Conservation (phyloP, 139 green algal genomes). For the Pedinophyceae sp. region DNA sequence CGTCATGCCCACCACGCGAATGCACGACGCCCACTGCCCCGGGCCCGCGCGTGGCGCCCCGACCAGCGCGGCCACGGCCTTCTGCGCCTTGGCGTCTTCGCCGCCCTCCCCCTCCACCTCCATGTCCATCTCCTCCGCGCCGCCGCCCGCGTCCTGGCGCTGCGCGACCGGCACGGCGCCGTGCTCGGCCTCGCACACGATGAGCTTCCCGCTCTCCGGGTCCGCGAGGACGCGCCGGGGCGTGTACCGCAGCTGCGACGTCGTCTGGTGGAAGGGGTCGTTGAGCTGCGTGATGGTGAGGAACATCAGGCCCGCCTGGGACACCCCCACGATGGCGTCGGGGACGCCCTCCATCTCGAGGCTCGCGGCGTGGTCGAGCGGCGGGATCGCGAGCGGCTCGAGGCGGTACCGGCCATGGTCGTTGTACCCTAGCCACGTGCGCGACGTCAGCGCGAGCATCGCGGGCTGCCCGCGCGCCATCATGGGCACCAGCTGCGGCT, state of each 20-base stretch:
- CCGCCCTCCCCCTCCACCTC: not conserved
- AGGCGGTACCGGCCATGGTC: slow-evolving; percentile 77
- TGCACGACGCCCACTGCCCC: slow-evolving; percentile 77
- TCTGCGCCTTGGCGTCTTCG: not conserved
- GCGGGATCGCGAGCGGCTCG: slow-evolving; percentile 77
- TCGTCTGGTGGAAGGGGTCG: slow-evolving; percentile 78
- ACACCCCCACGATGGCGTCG: slow-evolving; percentile 91
- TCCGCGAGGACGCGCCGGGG: slow-evolving; percentile 75
- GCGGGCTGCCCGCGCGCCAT: slow-evolving; percentile 41
- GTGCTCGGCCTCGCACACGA: slow-evolving; percentile 63
- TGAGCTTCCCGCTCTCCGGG: slow-evolving; percentile 40
- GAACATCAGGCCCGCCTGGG: slow-evolving; percentile 68
- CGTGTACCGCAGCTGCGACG: slow-evolving; percentile 77
- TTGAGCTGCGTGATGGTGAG: slow-evolving; percentile 75
- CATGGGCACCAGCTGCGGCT: slow-evolving; percentile 60
- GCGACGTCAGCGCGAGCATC: slow-evolving; percentile 82
- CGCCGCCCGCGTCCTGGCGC: slow-evolving; percentile 20
- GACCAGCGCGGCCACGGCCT: not conserved
- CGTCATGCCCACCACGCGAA: slow-evolving; percentile 70
- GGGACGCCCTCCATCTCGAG: slow-evolving; percentile 85
- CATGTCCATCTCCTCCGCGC: too few relatives aligned
- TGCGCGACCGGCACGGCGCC: slow-evolving; percentile 42
- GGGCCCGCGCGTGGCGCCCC: too few relatives aligned
- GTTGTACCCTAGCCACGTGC: slow-evolving; percentile 88
- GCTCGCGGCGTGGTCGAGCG: slow-evolving; percentile 49